Conservation (phyloP, 208 protist species). For the Acanthamoeba sp. region DNA sequence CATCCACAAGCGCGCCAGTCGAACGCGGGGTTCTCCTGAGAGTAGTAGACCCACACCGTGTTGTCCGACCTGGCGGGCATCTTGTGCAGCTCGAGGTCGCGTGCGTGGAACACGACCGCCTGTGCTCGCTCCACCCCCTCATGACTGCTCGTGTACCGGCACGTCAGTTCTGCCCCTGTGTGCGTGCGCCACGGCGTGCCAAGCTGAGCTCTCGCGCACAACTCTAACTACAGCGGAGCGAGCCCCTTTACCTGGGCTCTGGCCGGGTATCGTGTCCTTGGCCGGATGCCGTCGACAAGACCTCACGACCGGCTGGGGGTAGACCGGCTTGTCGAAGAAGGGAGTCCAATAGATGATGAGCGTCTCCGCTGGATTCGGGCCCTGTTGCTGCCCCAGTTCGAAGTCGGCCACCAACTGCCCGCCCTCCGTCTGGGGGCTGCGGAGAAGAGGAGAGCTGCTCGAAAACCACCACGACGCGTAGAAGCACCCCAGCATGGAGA, state of each 20-base stretch:
- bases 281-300: background rate
- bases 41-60: constrained; percentile 6
- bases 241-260: background rate
- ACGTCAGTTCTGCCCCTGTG: background rate
- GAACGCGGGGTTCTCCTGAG: constrained; percentile 40
- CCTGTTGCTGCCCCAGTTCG: no score
- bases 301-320: background rate
- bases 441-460: no score
- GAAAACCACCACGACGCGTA: no score
- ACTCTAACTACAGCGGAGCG: background rate
- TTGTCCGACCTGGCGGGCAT: background rate
- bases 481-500: no score
- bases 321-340: background rate
- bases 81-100: background rate
- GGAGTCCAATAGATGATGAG: background rate
- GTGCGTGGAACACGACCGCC: constrained; percentile 49
- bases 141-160: constrained; percentile 1
- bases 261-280: background rate
- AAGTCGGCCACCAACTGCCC: no score
- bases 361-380: background rate
- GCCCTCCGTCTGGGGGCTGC: no score
- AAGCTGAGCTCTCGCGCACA: no score
- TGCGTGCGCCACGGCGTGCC: background rate
- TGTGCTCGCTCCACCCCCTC: background rate
- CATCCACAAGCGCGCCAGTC: constrained; percentile 39